Percentiles rank a stretch among this genome's conserved stretches.
Conservation (phyloP, 805 yeast genomes). For the Ogataea henricii region DNA sequence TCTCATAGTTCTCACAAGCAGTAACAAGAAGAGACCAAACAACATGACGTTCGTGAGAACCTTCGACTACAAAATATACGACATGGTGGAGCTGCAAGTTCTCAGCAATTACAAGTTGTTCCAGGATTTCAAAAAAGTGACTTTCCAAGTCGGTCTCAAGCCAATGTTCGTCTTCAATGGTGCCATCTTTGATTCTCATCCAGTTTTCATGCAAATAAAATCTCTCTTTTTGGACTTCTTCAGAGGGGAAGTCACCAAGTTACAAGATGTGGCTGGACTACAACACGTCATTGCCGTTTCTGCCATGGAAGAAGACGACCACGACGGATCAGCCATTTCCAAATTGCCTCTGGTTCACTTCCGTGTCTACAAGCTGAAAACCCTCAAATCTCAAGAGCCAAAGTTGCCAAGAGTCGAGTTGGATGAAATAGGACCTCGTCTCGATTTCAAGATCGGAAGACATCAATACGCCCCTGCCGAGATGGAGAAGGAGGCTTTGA, state of each 20-base stretch:
- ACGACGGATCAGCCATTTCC: slow-evolving; percentile 57
- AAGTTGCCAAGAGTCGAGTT: slow-evolving; percentile 92
- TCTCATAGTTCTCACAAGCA: slow-evolving; percentile 72
- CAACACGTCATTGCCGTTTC: slow-evolving; percentile 87
- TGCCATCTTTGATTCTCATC: slow-evolving; percentile 85
- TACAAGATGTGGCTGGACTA: slow-evolving; percentile 92
- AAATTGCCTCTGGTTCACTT: slow-evolving; percentile 80
- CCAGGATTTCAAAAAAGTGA: slow-evolving; percentile 74
- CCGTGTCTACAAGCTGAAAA: slow-evolving; percentile 85
- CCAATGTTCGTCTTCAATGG: slow-evolving; percentile 96
- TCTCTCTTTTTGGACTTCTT: slow-evolving; percentile 89
- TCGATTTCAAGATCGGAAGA: slow-evolving; percentile 91
- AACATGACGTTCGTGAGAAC: slow-evolving; percentile 86
- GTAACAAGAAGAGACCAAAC: slow-evolving; percentile 91
- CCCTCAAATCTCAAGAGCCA: slow-evolving; percentile 75
- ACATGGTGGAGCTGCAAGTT: slow-evolving; percentile 87
- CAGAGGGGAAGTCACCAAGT: slow-evolving; percentile 76
- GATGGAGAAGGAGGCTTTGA: slow-evolving; percentile 84
- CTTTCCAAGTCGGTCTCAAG: slow-evolving; percentile 86
- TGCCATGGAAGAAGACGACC: slow-evolving; percentile 73
- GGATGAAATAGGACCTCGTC: slow-evolving; percentile 93
- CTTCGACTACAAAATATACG: slow-evolving; percentile 86
- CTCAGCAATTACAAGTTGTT: slow-evolving; percentile 70
- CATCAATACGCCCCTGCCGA: slow-evolving; percentile 80
- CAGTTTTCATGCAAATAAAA: slow-evolving; percentile 80